These are phyloP conservation scores for Eimeria necatrix DNA, from an alignment of 169 alveolate species.

Conservation along the genomic window DNA sequence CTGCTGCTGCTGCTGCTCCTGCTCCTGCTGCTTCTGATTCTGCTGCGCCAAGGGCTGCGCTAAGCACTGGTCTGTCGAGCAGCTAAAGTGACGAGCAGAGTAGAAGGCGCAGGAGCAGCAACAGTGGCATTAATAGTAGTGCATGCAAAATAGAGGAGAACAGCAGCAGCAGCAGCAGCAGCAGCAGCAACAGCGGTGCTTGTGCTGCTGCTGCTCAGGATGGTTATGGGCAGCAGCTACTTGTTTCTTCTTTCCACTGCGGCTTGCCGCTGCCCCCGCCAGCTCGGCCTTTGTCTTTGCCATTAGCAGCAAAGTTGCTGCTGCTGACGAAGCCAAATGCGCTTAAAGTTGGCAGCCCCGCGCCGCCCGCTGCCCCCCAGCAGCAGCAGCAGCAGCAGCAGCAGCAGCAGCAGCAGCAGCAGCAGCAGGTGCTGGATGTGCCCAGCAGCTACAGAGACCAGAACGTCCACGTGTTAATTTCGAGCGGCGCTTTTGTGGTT, in stretches of 20 bases:
- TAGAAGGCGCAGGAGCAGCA: not conserved
- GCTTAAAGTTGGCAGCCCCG: not conserved
- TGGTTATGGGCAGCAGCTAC: constrained; percentile 59
- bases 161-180: constrained; percentile 34
- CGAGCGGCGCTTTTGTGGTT: constrained; percentile 44
- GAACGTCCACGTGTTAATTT: constrained; percentile 44
- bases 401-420: constrained; percentile 56
- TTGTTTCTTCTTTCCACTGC: constrained; percentile 62
- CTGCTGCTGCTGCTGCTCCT: constrained; percentile 54
- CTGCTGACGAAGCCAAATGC: not conserved
- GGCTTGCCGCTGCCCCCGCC: constrained; percentile 9
- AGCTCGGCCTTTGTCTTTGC: not conserved
- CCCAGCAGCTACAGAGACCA: constrained; percentile 41
- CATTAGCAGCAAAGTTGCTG: not conserved
- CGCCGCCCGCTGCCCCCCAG: not conserved
- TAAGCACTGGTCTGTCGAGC: not conserved
- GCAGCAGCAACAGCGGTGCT: constrained; percentile 21
- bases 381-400: constrained; percentile 2
- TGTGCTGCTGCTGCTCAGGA: constrained; percentile 29
- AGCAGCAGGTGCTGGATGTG: constrained; percentile 58
- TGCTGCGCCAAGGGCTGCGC: not conserved
- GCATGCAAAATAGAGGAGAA: too few species aligned
- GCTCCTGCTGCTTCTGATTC: not conserved
- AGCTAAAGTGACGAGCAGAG: not conserved
- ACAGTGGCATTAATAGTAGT: too few species aligned